Conservation (phyloP, 331 rosid species). For the Ulmus americana region DNA sequence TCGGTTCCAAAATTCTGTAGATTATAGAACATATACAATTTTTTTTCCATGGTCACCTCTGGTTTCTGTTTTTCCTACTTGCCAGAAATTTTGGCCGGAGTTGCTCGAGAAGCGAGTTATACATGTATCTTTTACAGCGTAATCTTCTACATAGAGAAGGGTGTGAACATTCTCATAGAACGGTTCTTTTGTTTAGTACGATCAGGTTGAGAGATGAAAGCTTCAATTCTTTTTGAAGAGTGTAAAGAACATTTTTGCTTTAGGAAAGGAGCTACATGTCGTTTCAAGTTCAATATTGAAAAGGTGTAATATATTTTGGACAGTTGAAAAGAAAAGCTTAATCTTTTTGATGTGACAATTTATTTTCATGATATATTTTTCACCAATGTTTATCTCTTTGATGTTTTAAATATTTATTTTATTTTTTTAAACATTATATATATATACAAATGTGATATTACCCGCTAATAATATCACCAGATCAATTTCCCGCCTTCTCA, state of each 20-base stretch:
- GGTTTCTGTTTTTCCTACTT: neutral
- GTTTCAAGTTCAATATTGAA: neutral
- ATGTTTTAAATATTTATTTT: too few species aligned
- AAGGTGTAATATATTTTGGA: too few species aligned
- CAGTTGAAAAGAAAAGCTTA: too few species aligned
- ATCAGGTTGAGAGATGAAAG: neutral
- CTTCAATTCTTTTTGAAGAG: neutral
- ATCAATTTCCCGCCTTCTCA: too few species aligned
- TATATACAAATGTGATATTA: too few species aligned
- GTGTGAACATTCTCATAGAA: neutral
- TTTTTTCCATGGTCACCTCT: neutral
- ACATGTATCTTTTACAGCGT: neutral
- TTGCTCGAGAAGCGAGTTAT: neutral
- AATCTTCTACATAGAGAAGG: neutral
- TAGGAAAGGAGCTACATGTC: neutral
- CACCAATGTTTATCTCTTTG: too few species aligned
- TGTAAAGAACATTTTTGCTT: neutral
- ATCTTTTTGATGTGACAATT: too few species aligned
- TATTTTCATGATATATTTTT: too few species aligned
- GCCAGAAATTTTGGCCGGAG: neutral
- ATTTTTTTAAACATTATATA: too few species aligned
- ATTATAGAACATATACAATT: neutral
- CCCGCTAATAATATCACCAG: too few species aligned
- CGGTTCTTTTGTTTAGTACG: neutral
- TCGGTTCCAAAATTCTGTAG: slow-evolving; percentile 37